A percentile compares a stretch with the other conserved stretches of the same genome.
These are phyloP conservation scores for Trametes cinnabarina DNA, from an alignment of 768 basidiomycete genomes.

Conservation along the genomic window DNA sequence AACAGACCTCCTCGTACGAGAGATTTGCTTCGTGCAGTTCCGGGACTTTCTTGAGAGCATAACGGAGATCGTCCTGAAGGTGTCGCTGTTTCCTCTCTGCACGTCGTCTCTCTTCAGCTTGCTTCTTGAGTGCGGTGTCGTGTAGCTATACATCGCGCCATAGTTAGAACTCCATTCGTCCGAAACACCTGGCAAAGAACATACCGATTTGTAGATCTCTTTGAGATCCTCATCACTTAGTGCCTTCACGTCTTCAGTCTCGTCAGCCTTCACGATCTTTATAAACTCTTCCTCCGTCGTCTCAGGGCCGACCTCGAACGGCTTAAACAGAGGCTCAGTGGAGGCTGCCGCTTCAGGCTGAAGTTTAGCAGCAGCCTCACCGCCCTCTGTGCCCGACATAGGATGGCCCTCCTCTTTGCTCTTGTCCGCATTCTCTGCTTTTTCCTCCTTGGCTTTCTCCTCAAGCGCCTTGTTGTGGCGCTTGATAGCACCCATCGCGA, in stretches of 20 bases:
- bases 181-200: no score
- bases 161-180: no score
- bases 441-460: conserved; percentile 29
- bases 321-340: conserved; percentile 22
- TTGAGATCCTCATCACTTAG: conserved; percentile 53
- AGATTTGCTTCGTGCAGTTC: conserved; percentile 75
- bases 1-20: conserved; percentile 76
- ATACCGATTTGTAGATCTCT: conserved; percentile 62
- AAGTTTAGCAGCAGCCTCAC: conserved; percentile 25
- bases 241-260: conserved; percentile 47
- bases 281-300: conserved; percentile 67
- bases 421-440: conserved; percentile 33
- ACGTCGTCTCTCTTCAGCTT: conserved; percentile 84
- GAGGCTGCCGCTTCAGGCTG: not conserved
- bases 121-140: conserved; percentile 65
- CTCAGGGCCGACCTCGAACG: conserved; percentile 48
- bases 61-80: conserved; percentile 92
- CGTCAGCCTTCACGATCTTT: conserved; percentile 53
- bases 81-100: conserved; percentile 82
- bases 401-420: conserved; percentile 28
- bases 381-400: conserved; percentile 28
- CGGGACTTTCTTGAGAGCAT: conserved; percentile 87
- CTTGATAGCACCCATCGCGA: conserved; percentile 61
- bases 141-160: conserved; percentile 53
- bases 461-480: conserved; percentile 41